Percentiles rank a stretch among this genome's conserved stretches.
Conservation (phyloP, 2,329 filamentous ascomycete species). For the Arachnomyces sp. region DNA sequence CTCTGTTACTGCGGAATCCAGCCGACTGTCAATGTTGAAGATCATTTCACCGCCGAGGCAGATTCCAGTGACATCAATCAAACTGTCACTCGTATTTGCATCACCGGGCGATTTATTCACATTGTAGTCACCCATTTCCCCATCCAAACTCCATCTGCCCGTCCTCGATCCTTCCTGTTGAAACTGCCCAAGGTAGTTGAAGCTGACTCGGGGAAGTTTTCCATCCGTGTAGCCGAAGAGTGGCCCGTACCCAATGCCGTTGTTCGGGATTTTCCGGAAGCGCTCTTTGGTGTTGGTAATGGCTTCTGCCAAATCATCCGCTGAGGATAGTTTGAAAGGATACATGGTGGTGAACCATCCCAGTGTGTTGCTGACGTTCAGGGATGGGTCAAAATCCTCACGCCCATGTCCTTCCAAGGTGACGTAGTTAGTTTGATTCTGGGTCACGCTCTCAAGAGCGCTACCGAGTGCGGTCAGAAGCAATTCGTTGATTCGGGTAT, state of each 20-base stretch:
- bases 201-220: not conserved
- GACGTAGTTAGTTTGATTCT: not conserved
- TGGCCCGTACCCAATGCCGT: not conserved
- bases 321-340: not conserved
- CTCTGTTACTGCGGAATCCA: not conserved
- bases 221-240: not conserved
- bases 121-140: not conserved
- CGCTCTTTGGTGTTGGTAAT: not conserved
- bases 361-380: constrained; percentile 2
- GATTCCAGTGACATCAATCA: not conserved
- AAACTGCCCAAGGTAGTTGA: constrained; percentile 2
- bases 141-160: not conserved
- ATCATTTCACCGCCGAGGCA: not conserved
- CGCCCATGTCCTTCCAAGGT: constrained; percentile 3
- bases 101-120: not conserved
- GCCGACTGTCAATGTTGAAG: not conserved
- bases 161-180: not conserved
- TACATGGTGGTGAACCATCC: constrained; percentile 5
- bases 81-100: not conserved
- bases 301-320: too few species aligned
- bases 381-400: constrained; percentile 2
- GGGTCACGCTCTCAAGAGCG: constrained; percentile 1
- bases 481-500: not conserved
- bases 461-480: not conserved
- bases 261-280: not conserved